Conservation (phyloP, 2,329 filamentous ascomycete genomes). For the Nakataea oryzae region DNA sequence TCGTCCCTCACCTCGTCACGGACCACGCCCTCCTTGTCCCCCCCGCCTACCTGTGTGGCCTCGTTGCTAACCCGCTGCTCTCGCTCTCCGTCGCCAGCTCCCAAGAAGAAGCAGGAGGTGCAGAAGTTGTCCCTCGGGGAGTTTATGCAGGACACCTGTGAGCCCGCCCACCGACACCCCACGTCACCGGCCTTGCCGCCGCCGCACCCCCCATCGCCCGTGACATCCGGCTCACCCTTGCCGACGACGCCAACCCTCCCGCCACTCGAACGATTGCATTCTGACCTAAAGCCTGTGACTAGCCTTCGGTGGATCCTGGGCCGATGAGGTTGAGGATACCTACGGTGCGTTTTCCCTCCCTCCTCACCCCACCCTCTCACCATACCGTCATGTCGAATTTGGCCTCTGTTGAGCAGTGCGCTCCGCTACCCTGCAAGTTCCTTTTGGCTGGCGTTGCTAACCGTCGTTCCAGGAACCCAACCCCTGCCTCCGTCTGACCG, state of each 20-base stretch:
- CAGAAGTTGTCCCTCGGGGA: constrained; percentile 97
- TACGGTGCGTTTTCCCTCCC: constrained; percentile 47
- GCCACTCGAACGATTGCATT: constrained; percentile 54
- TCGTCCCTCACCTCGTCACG: background rate
- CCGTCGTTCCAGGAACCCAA: constrained; percentile 37
- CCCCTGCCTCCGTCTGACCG: constrained; percentile 41
- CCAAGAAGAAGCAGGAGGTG: constrained; percentile 83
- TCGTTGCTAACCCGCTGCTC: constrained; percentile 17
- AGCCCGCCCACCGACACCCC: constrained; percentile 23
- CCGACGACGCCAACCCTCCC: background rate
- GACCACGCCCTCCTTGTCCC: background rate
- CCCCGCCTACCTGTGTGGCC: constrained; percentile 1
- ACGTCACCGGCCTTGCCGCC: background rate
- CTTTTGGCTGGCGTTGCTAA: constrained; percentile 10
- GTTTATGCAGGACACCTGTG: constrained; percentile 89
- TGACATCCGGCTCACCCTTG: background rate
- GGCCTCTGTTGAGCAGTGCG: background rate
- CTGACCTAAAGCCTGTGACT: constrained; percentile 82
- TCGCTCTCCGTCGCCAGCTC: constrained; percentile 46
- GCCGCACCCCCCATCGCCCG: background rate
- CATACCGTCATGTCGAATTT: background rate
- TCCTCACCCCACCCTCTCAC: constrained; percentile 3
- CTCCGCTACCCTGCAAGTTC: constrained; percentile 6
- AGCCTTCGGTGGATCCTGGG: constrained; percentile 75
- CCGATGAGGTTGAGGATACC: constrained; percentile 94